A percentile compares a stretch with the other conserved stretches of the same genome.
Conservation (phyloP, 2,329 filamentous ascomycete genomes). For the Penicillium sp. region DNA sequence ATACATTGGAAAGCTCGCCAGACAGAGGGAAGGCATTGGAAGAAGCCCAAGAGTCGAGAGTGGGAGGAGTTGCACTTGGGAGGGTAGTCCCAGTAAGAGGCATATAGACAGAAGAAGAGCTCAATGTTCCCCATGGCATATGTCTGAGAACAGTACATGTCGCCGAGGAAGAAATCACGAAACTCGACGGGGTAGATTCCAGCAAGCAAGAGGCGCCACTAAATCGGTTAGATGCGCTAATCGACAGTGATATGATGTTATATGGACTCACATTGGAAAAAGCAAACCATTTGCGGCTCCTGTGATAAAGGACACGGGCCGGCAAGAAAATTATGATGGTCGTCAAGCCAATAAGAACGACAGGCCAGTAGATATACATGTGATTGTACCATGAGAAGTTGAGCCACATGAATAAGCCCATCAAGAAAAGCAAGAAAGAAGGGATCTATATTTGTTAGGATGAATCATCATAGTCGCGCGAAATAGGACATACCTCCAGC, state of each 20-base stretch:
- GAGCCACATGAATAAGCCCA: constrained; percentile 79
- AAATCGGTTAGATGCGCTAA: constrained; percentile 16
- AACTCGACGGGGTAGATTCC: constrained; percentile 94
- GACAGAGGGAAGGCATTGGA: constrained; percentile 77
- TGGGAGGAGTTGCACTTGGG: constrained; percentile 79
- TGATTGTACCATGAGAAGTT: constrained; percentile 73
- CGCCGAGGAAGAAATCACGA: constrained; percentile 93
- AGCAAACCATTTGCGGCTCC: constrained; percentile 79
- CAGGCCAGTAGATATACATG: constrained; percentile 83
- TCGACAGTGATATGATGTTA: neutral
- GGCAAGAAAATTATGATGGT: constrained; percentile 72
- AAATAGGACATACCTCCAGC: constrained; percentile 57
- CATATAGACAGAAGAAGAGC: constrained; percentile 92
- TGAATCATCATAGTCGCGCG: neutral
- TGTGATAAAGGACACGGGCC: constrained; percentile 69
- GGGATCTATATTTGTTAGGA: constrained; percentile 60
- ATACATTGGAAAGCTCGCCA: constrained; percentile 91
- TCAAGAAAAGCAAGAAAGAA: constrained; percentile 73
- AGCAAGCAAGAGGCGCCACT: constrained; percentile 83
- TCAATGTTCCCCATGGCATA: constrained; percentile 88
- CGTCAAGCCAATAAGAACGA: constrained; percentile 72
- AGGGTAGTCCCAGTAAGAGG: constrained; percentile 71
- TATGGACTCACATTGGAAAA: constrained; percentile 73
- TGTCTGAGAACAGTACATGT: constrained; percentile 95
- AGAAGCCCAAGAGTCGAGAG: constrained; percentile 81